Percentiles rank a stretch among this genome's conserved stretches.
Conservation (phyloP, 352 stramenopile species). For the Phytophthora multivora region DNA sequence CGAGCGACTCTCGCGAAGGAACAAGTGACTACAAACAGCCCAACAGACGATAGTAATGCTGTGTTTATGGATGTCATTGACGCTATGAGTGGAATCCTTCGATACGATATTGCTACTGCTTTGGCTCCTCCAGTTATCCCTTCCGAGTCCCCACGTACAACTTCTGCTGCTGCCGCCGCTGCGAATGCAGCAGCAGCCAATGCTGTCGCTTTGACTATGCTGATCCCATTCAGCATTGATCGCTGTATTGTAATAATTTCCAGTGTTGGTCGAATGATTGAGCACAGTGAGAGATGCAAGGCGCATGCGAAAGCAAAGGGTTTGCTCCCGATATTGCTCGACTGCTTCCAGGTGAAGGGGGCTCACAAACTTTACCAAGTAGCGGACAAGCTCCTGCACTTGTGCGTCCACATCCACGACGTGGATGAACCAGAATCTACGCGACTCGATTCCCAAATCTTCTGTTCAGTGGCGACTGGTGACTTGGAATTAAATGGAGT, state of each 20-base stretch:
- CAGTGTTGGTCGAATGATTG: slow-evolving; percentile 56
- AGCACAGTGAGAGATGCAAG: slow-evolving; percentile 48
- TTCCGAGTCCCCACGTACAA: slow-evolving; percentile 15
- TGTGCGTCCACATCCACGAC: slow-evolving; percentile 32
- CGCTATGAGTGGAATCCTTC: slow-evolving; percentile 43
- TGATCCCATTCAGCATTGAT: slow-evolving; percentile 40
- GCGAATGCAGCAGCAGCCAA: slow-evolving; percentile 31
- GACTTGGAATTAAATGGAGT: background rate
- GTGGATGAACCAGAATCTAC: background rate
- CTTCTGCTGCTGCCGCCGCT: slow-evolving; percentile 22
- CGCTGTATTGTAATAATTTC: slow-evolving; percentile 44
- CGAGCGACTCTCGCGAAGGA: slow-evolving; percentile 45
- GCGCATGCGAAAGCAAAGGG: slow-evolving; percentile 37
- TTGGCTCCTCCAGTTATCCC: slow-evolving; percentile 11
- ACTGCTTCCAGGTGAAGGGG: slow-evolving; percentile 44
- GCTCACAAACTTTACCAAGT: slow-evolving; percentile 51
- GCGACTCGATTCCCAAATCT: slow-evolving; percentile 28
- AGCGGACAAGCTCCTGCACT: slow-evolving; percentile 63
- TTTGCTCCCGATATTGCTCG: slow-evolving; percentile 43
- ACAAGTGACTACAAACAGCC: slow-evolving; percentile 1
- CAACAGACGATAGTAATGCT: background rate
- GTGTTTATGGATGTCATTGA: slow-evolving; percentile 36
- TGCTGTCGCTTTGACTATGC: slow-evolving; percentile 15
- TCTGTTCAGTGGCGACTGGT: slow-evolving; percentile 23
- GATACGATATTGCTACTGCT: slow-evolving; percentile 39